phyloP scores from a whole-genome alignment of 768 basidiomycete species.

The Leccinum uliginosum region DNA sequence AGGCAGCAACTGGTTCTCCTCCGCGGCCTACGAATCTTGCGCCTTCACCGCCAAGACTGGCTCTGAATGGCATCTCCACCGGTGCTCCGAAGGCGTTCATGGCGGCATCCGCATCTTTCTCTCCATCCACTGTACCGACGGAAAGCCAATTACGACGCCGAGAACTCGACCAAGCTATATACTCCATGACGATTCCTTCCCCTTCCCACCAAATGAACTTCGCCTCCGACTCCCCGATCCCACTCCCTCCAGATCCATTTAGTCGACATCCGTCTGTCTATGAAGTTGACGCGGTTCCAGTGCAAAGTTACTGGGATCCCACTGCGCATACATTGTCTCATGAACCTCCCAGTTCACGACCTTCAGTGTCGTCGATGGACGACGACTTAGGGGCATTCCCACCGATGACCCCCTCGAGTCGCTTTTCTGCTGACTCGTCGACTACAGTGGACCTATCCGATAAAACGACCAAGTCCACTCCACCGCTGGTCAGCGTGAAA shows the following conservation, averaged over 20 bases:
- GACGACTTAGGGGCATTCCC: slow-evolving; percentile 13
- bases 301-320: slow-evolving; percentile 45
- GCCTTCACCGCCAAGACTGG: slow-evolving; percentile 57
- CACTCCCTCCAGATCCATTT: slow-evolving; percentile 82
- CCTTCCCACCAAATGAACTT: slow-evolving; percentile 20
- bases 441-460: slow-evolving; percentile 31
- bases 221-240: slow-evolving; percentile 56
- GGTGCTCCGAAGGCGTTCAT: slow-evolving; percentile 50
- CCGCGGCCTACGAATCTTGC: slow-evolving; percentile 24
- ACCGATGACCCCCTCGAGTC: slow-evolving; percentile 42
- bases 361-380: slow-evolving; percentile 24
- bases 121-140: slow-evolving; percentile 29
- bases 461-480: slow-evolving; percentile 25
- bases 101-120: slow-evolving; percentile 16
- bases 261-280: slow-evolving; percentile 60
- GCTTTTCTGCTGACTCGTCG: slow-evolving; percentile 75
- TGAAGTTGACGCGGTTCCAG: slow-evolving; percentile 26
- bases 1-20: slow-evolving; percentile 18
- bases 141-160: slow-evolving; percentile 49
- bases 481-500: slow-evolving; percentile 69
- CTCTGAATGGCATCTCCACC: slow-evolving; percentile 66
- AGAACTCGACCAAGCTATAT: slow-evolving; percentile 47
- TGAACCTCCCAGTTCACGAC: slow-evolving; percentile 20
- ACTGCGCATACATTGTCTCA: slow-evolving; percentile 20
- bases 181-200: slow-evolving; percentile 37